Base-by-base conservation (phyloP, 2,329 filamentous ascomycete species). In the Cladosporium austrohemisphaericum region DNA sequence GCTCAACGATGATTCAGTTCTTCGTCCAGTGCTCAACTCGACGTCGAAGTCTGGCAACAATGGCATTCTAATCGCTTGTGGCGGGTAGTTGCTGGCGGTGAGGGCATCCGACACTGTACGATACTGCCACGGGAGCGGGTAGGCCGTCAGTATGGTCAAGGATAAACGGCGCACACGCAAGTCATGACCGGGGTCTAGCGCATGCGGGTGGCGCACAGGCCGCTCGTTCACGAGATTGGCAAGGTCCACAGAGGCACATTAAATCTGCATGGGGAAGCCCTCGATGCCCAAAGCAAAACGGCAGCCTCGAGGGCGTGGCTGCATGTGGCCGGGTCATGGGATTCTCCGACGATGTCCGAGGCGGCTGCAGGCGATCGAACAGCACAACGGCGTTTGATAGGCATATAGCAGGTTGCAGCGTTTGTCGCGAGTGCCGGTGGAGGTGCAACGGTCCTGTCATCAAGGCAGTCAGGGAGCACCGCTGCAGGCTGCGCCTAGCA, bases 121-220 rank as follows among this genome's bases (percentile, higher is more conserved):
- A 43, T 29, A 31, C 41, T 44, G 29, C 29, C 19, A 44, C 41
- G 41, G 41, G 26, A 18, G 3, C 41, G 41, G 41, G 31, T 19
- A 16, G 18, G 33, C 25, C 23, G 43, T 47, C 29, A 16, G 10
- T 38, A 47, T 47, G 19, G 43, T 37, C 43, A 38, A 35, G 43
- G 43, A 29, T 47, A 37, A n/a, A 16, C 32, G 14, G 43, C 43
- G 23, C 32, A 35, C 8, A 47, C 16, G 43, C 43, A 47, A 47
- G 43, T 47, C 41, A 45, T 45, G 40, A 36, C 41, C 43, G 43
- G 43, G 43, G 43, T 38, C 32, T 47, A 38, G 43, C 33, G 43
- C 16, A 38, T 29, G 43, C 43, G 43, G 43, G 32, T 23, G 13
- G 23, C 33, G 43, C 43, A 47, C 43, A 47, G 43, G 38, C 20